Evolutionary conservation across 140 eudicot species (phyloP).

Genomic region (Bidens hawaiensis): DNA sequence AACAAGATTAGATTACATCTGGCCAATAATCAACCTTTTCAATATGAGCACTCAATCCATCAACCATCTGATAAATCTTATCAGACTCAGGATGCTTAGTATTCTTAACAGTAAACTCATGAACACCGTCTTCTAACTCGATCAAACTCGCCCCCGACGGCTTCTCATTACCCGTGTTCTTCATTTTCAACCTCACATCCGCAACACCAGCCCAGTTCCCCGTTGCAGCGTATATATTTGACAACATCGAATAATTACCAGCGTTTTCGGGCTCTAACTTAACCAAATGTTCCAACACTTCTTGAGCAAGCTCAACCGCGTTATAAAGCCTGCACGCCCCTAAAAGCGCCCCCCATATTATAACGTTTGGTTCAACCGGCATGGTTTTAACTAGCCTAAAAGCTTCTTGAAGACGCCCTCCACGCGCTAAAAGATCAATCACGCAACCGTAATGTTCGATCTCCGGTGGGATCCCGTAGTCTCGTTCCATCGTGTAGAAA

Average conservation of each 20-base stretch:
- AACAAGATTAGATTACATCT: conserved; percentile 23
- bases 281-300: conserved; percentile 52
- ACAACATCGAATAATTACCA: conserved; percentile 64
- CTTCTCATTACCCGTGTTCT: conserved; percentile 43
- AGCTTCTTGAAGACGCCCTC: conserved; percentile 84
- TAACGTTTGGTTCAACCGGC: conserved; percentile 86
- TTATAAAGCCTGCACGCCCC: conserved; percentile 85
- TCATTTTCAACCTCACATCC: conserved; percentile 55
- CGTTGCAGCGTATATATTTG: conserved; percentile 71
- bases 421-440: conserved; percentile 87
- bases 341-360: conserved; percentile 84
- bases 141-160: conserved; percentile 75
- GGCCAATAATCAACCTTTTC: conserved; percentile 40
- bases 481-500: conserved; percentile 71
- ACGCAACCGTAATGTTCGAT: conserved; percentile 89
- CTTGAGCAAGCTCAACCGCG: conserved; percentile 60
- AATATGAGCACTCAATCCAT: conserved; percentile 59
- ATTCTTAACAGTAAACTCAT: conserved; percentile 75
- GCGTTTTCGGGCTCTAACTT: conserved; percentile 57
- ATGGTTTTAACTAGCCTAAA: conserved; percentile 53
- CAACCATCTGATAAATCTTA: conserved; percentile 61
- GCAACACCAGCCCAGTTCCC: conserved; percentile 76
- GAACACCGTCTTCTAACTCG: conserved; percentile 57
- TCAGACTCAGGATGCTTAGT: conserved; percentile 53
- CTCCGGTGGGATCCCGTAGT: conserved; percentile 55